phyloP scores from a whole-genome alignment of 2,329 filamentous ascomycete genomes.

The Fusarium tupiense region DNA sequence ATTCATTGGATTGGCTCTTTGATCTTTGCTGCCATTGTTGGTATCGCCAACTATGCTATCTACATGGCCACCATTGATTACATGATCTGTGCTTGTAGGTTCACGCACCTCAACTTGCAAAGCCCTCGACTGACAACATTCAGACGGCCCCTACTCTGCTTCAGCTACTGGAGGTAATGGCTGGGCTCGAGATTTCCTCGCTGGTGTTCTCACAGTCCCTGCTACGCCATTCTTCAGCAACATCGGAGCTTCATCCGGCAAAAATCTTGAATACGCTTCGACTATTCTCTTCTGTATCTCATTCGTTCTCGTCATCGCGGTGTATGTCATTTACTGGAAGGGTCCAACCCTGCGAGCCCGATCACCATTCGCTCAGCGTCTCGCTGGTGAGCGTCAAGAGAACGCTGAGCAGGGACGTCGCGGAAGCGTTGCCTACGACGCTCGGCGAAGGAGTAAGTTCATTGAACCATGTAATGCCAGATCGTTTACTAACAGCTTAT shows the following conservation, averaged over 20 bases:
- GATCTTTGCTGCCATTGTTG: constrained; percentile 72
- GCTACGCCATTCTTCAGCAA: constrained; percentile 72
- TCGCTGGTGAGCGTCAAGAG: constrained; percentile 57
- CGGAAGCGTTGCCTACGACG: constrained; percentile 41
- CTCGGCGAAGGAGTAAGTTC: constrained; percentile 43
- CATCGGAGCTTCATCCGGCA: constrained; percentile 58
- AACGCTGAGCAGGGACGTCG: constrained; percentile 44
- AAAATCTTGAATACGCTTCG: constrained; percentile 67
- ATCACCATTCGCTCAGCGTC: constrained; percentile 72
- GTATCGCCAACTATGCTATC: constrained; percentile 77
- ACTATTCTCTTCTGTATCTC: constrained; percentile 73
- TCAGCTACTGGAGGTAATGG: constrained; percentile 82
- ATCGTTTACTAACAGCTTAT: background rate
- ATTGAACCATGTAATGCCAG: fast-evolving
- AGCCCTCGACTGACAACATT: background rate
- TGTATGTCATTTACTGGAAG: constrained; percentile 74
- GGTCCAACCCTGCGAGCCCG: constrained; percentile 67
- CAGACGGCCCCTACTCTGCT: constrained; percentile 71
- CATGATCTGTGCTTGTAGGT: constrained; percentile 57
- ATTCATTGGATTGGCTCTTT: constrained; percentile 75
- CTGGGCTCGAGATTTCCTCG: constrained; percentile 77
- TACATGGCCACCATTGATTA: constrained; percentile 84
- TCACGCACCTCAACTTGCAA: fast-evolving
- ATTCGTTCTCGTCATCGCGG: constrained; percentile 67
- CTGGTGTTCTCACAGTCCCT: constrained; percentile 75